A percentile compares a stretch with the other conserved stretches of the same genome.
Conservation (phyloP, 148 eudicot genomes). For the Vaccinium myrtillus region DNA sequence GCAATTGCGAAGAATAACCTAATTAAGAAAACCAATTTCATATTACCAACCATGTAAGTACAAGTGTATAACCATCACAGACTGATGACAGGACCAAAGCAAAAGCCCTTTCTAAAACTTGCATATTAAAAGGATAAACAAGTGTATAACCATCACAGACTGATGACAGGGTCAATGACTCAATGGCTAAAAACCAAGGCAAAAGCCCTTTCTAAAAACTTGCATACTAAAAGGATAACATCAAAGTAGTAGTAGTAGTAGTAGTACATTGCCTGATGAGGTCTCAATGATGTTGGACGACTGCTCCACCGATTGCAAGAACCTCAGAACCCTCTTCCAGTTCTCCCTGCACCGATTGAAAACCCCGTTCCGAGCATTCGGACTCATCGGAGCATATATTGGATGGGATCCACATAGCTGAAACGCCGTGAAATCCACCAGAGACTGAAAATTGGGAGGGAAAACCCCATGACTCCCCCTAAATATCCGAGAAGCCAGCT, state of each 20-base stretch:
- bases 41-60: background rate
- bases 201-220: background rate
- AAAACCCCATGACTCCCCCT: constrained; percentile 50
- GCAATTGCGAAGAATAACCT: background rate
- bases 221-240: background rate
- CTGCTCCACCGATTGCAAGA: constrained; percentile 81
- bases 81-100: background rate
- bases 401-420: constrained; percentile 63
- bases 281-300: constrained; percentile 73
- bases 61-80: background rate
- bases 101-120: too few species aligned
- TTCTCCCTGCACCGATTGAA: constrained; percentile 55
- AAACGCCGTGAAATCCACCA: constrained; percentile 78
- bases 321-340: constrained; percentile 89
- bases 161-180: background rate
- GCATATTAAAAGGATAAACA: too few species aligned
- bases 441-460: constrained; percentile 53
- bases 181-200: background rate
- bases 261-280: constrained; percentile 77
- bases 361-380: constrained; percentile 39
- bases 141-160: background rate
- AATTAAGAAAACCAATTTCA: background rate
- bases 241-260: constrained; percentile 18
- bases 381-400: constrained; percentile 39
- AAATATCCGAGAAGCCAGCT: constrained; percentile 57